A percentile compares a stretch with the other conserved stretches of the same genome.
Conservation (phyloP, 805 yeast species). For the Saturnispora zaruensis region DNA sequence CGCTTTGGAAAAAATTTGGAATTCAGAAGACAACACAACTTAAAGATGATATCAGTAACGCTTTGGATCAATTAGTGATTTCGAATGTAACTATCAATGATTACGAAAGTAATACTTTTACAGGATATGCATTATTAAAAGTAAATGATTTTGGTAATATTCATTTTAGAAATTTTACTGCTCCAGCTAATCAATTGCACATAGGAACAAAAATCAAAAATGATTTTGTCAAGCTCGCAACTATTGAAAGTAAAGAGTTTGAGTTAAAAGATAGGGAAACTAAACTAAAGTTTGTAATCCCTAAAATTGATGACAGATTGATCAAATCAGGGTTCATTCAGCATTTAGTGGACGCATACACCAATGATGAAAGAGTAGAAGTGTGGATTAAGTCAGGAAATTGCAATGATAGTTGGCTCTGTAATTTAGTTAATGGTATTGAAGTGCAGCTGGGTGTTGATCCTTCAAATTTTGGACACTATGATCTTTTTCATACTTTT, state of each 20-base stretch:
- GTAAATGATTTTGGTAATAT: neutral
- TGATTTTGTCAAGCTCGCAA: constrained; percentile 2
- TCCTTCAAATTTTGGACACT: neutral
- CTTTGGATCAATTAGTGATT: neutral
- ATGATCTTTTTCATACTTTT: neutral
- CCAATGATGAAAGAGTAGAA: neutral
- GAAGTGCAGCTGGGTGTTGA: neutral
- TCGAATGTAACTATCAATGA: neutral
- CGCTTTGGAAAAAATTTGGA: constrained; percentile 1
- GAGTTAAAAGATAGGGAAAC: neutral
- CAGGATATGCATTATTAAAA: neutral
- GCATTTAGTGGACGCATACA: neutral
- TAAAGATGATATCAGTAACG: neutral
- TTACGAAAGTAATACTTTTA: constrained; percentile 3
- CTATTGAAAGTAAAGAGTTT: neutral
- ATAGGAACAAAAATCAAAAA: constrained; percentile 5
- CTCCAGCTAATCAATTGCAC: neutral
- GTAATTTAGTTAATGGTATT: constrained; percentile 1
- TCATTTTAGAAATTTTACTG: constrained; percentile 3
- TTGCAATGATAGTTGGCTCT: constrained; percentile 6
- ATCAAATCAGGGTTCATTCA: constrained; percentile 2
- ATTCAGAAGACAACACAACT: neutral
- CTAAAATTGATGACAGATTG: constrained; percentile 3
- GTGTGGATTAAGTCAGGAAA: constrained; percentile 7
- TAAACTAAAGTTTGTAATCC: neutral